phyloP scores from a whole-genome alignment of 805 yeast genomes.

The Debaryomyces prosopidis region DNA sequence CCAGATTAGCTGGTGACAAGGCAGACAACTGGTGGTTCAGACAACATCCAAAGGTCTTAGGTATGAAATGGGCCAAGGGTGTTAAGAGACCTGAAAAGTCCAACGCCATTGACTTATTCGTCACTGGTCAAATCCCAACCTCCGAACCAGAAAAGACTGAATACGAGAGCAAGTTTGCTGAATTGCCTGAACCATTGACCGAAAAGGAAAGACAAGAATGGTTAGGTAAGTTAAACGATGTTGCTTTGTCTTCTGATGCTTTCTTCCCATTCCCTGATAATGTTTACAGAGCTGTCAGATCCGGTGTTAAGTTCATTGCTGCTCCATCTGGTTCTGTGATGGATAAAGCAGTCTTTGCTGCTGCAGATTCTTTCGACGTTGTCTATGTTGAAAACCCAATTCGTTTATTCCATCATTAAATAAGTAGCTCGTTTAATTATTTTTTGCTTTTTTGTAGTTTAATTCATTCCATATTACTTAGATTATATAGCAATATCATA shows the following conservation, averaged over 20 bases:
- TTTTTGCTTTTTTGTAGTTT: background rate
- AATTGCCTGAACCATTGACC: slow-evolving; percentile 81
- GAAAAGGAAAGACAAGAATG: slow-evolving; percentile 83
- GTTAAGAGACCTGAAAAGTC: slow-evolving; percentile 98
- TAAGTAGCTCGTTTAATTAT: background rate
- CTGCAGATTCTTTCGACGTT: slow-evolving; percentile 87
- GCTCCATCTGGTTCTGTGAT: slow-evolving; percentile 98
- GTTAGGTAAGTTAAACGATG: slow-evolving; percentile 77
- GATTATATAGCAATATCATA: background rate
- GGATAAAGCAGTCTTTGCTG: slow-evolving; percentile 94
- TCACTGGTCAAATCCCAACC: slow-evolving; percentile 87
- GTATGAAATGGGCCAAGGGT: slow-evolving; percentile 96
- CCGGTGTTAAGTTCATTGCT: slow-evolving; percentile 94
- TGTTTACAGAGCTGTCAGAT: slow-evolving; percentile 94
- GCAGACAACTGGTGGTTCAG: slow-evolving; percentile 99
- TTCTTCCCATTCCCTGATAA: slow-evolving; percentile 99
- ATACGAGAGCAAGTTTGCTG: slow-evolving; percentile 85
- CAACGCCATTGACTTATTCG: slow-evolving; percentile 94
- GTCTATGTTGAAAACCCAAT: slow-evolving; percentile 97
- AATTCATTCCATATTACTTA: background rate
- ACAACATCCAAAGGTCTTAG: slow-evolving; percentile 94
- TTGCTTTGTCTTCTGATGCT: slow-evolving; percentile 94
- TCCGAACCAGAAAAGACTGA: slow-evolving; percentile 91
- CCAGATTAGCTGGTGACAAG: slow-evolving; percentile 98
- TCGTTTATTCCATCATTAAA: slow-evolving; percentile 94